Base-by-base conservation (phyloP, 306 rosid genomes). In the Hylodesmum podocarpum region DNA sequence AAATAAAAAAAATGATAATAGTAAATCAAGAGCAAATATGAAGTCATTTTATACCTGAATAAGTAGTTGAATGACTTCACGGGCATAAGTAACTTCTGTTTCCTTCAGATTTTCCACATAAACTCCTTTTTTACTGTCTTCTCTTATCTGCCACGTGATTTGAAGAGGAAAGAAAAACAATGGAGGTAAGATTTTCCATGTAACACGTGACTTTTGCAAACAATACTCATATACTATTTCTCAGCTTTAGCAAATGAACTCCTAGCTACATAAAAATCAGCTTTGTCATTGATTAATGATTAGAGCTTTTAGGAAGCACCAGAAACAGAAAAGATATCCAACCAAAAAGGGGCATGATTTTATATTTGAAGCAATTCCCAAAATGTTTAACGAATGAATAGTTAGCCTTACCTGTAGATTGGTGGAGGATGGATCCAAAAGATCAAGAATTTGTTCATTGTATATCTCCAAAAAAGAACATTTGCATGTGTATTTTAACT, bases 361-460 rank as follows among this genome's bases (percentile, higher is more conserved):
- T 44, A 58, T 13, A 18, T 58, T 58, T 27, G 70, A 64, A 63
- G 29, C 29, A 39, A 11, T 37, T 36, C 10, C 33, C 49, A 18
- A 71, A 76, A 4, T 41, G 21, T 33, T 67, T 24, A 78, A 75
- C 57, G 36, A 28, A 65, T 33, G 21, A 44, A 70, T 71, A 37
- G 54, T 46, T 55, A 66, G 50, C 53, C 70, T 54, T 80, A 92
- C 99, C 96, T 95, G 99, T 83, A 95, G 83, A 75, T 95, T 92
- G 87, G 47, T 89, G 16, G 98, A 84, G 66, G 92, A 88, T 3
- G 99, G 99, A 21, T 95, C 99, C 81, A 95, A 76, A 66, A 95
- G 99, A 87, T 95, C 99, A 79, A 95, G 94, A 78, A 95, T 95
- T 41, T 92, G 99, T 82, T 95, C 99, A 1, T 95, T 95, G 89